Base-by-base conservation (phyloP, 768 basidiomycete species). In the Suillus fuscotomentosus region DNA sequence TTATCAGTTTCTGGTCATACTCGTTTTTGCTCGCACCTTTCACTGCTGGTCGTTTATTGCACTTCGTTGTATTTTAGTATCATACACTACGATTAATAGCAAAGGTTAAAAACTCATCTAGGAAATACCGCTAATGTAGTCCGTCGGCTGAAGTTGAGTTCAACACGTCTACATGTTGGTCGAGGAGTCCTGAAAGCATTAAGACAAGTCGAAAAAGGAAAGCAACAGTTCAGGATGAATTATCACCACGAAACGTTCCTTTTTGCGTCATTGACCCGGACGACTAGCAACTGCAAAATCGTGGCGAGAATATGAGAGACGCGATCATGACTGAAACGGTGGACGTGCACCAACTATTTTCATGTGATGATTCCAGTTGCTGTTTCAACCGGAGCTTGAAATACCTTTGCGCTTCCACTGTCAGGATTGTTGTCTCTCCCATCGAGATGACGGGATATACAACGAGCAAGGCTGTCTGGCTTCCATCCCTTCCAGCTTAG, bases 371-470 rank as follows among this genome's bases (percentile, higher is more conserved):
- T 42, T 8, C 20, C 9, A 2, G 10, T 8, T 48, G 10, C 5
- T 5, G 5, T 50, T 70, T 75, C 0, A n/a, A 62, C 61, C 71
- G 68, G 68, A 69, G 50, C 24, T 51, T 50, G 13, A 51, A 51
- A 8, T 27, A 14, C 24, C 13, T 14, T 51, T 27, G 50, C 15
- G 6, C 15, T 51, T 4, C 8, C 48, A 14, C 22, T 48, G 13
- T 48, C 48, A 24, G 2, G 22, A 15, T 50, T 13, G 3, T 48
- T 48, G 22, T 47, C 5, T 3, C 2, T 22, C n/a, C 11, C 3
- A 5, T 0, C 13, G 15, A 15, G 15, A 15, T 8, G 24, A 8
- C 15, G 15, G 15, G 27, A 10, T 27, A 24, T 51, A 17, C 24
- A 51, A 7, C 13, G 15, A 51, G 13, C 22, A 15, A 22, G n/a